Evolutionary conservation across 805 yeast species (phyloP).

Genomic region (Peterozyma toletana): DNA sequence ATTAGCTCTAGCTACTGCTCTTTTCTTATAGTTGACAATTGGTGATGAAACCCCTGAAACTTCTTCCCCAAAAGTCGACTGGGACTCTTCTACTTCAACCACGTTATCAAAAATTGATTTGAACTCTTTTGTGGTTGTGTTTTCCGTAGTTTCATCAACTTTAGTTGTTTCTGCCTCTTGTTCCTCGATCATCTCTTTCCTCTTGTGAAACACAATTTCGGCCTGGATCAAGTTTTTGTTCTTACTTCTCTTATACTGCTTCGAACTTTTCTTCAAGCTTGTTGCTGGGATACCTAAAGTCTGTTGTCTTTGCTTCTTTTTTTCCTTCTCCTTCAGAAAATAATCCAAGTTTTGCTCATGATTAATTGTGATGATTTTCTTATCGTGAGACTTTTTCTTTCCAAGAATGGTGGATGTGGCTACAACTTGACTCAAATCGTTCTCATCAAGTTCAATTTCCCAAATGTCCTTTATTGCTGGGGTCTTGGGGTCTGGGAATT

Average conservation of each 20-base stretch:
- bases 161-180: not conserved
- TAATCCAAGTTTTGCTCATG: no score
- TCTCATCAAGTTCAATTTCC: no score
- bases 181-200: not conserved
- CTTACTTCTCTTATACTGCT: not conserved
- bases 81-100: not conserved
- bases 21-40: not conserved
- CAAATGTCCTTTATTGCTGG: no score
- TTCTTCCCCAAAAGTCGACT: not conserved
- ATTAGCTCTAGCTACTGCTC: not conserved
- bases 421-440: no score
- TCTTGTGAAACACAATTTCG: not conserved
- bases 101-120: not conserved
- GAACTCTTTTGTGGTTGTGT: not conserved
- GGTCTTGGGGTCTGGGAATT: no score
- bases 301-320: not conserved
- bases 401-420: no score
- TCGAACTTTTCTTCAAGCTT: conserved; percentile 1
- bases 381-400: no score
- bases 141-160: not conserved
- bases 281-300: conserved; percentile 4
- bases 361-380: no score
- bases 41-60: not conserved
- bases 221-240: not conserved
- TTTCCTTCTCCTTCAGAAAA: no score